Evolutionary conservation across 768 basidiomycete genomes (phyloP).

Genomic region (Clavulina sp.): DNA sequence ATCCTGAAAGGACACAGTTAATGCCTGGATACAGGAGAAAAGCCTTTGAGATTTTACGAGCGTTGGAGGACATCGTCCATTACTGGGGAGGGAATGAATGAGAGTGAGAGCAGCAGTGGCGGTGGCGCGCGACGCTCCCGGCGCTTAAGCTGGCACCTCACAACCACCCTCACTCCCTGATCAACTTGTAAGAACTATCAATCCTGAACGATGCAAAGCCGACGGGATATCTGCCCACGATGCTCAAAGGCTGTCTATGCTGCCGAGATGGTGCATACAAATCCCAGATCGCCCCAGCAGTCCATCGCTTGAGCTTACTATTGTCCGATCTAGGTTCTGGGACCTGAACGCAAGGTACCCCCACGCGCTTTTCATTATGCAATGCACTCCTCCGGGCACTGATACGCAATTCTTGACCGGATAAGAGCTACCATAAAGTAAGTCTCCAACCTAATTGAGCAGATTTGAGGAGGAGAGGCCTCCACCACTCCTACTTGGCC

Average conservation of each 20-base stretch:
- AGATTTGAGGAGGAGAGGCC: constrained; percentile 1
- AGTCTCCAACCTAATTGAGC: background rate
- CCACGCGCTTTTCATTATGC: background rate
- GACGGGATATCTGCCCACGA: constrained; percentile 33
- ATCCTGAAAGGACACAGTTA: no score
- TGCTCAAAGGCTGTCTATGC: constrained; percentile 69
- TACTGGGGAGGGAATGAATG: no score
- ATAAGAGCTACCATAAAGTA: background rate
- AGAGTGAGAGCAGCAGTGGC: no score
- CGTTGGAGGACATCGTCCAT: no score
- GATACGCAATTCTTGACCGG: background rate
- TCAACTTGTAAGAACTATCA: no score
- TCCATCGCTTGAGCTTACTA: background rate
- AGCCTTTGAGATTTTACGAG: no score
- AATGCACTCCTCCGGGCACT: background rate
- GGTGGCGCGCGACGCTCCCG: no score
- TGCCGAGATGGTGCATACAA: constrained; percentile 31
- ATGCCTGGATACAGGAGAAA: no score
- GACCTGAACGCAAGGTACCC: constrained; percentile 73
- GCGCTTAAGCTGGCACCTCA: no score
- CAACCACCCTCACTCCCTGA: no score
- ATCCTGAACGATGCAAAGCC: constrained; percentile 17
- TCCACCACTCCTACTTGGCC: no score
- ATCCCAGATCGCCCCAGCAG: background rate
- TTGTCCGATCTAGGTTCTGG: constrained; percentile 87